Evolutionary conservation across 805 yeast species (phyloP).

Genomic region (Maudiozyma pseudohumilis): DNA sequence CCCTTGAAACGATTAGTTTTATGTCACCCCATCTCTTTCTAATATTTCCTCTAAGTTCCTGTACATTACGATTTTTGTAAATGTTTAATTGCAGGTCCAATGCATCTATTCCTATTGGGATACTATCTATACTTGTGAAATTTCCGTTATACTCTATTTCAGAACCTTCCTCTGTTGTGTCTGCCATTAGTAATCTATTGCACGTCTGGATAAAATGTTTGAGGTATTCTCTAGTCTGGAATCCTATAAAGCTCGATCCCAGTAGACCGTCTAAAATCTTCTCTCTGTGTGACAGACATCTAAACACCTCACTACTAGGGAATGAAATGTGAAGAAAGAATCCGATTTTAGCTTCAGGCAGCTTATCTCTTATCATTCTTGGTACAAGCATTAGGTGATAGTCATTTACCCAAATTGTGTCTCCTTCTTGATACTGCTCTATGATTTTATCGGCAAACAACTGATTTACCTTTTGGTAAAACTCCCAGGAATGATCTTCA

Average conservation of each 20-base stretch:
- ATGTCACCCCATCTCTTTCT: conserved; percentile 68
- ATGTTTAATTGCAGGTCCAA: conserved; percentile 40
- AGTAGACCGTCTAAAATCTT: conserved; percentile 69
- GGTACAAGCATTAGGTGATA: conserved; percentile 87
- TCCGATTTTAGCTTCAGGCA: conserved; percentile 83
- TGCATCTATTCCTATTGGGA: conserved; percentile 76
- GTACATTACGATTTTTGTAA: conserved; percentile 41
- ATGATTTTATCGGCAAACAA: conserved; percentile 69
- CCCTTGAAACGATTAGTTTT: conserved; percentile 72
- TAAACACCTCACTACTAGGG: conserved; percentile 90
- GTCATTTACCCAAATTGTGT: conserved; percentile 87
- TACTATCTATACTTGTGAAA: conserved; percentile 44
- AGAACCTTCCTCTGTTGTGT: conserved; percentile 46
- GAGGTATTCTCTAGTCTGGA: conserved; percentile 89
- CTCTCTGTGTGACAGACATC: conserved; percentile 84
- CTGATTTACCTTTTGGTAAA: conserved; percentile 67
- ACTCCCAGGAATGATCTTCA: conserved; percentile 91
- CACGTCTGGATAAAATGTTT: conserved; percentile 90
- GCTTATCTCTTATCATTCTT: conserved; percentile 58
- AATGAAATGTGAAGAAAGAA: conserved; percentile 88
- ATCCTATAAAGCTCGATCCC: conserved; percentile 80
- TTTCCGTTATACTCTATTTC: conserved; percentile 50
- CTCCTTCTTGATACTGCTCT: conserved; percentile 58
- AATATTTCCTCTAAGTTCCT: conserved; percentile 58
- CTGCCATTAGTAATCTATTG: conserved; percentile 73